Evolutionary conservation across 2,329 filamentous ascomycete species (phyloP).

Genomic region (Xylaria sp.): DNA sequence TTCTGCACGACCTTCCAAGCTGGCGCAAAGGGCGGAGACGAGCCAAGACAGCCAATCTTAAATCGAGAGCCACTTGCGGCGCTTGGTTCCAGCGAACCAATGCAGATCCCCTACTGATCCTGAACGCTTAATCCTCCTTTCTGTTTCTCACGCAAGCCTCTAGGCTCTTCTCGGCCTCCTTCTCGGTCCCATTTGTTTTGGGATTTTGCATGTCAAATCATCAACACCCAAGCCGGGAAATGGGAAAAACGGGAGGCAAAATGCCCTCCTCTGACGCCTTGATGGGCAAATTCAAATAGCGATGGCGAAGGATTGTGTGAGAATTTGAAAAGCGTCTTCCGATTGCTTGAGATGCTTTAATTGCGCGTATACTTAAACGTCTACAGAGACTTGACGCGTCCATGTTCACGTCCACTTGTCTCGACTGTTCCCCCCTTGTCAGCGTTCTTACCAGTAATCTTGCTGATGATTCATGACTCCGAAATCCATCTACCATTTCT

Average conservation of each 20-base stretch:
- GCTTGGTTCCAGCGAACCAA: constrained; percentile 11
- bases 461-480: not conserved
- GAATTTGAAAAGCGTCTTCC: not conserved
- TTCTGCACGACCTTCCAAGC: constrained; percentile 23
- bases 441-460: not conserved
- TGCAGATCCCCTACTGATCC: constrained; percentile 22
- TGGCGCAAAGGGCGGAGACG: constrained; percentile 3
- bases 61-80: constrained; percentile 18
- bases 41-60: constrained; percentile 28
- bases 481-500: constrained; percentile 4
- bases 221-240: no score
- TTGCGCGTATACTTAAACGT: constrained; percentile 4
- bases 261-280: constrained; percentile 22
- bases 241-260: no score
- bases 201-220: constrained; percentile 18
- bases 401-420: not conserved
- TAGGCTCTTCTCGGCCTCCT: constrained; percentile 20
- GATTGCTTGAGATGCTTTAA: constrained; percentile 10
- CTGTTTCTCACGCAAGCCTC: constrained; percentile 6
- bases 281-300: constrained; percentile 6
- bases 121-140: not conserved
- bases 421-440: not conserved
- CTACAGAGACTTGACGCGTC: not conserved
- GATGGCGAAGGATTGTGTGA: constrained; percentile 9
- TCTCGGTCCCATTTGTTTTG: constrained; percentile 27